Conservation (phyloP, 2,329 filamentous ascomycete genomes). For the Alternaria triticimaculans region DNA sequence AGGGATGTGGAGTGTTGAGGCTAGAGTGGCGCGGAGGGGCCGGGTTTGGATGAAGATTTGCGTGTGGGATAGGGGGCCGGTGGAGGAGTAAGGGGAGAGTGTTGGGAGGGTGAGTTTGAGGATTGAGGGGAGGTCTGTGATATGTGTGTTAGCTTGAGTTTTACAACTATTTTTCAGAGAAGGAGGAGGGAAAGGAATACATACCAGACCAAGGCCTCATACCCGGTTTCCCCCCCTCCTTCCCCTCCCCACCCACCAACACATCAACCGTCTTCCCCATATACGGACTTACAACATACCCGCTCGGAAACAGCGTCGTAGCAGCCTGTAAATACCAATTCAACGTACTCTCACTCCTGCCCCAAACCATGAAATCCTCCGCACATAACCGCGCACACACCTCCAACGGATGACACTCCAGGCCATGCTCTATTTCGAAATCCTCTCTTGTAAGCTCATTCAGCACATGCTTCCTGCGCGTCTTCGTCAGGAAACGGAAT, state of each 20-base stretch:
- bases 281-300: slow-evolving; percentile 58
- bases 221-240: slow-evolving; percentile 42
- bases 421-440: slow-evolving; percentile 49
- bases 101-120: slow-evolving; percentile 8
- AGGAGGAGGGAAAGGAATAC: no score
- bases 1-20: slow-evolving; percentile 55
- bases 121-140: slow-evolving; percentile 23
- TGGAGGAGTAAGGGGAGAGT: slow-evolving; percentile 49
- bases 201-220: slow-evolving; percentile 58
- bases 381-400: slow-evolving; percentile 57
- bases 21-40: slow-evolving; percentile 43
- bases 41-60: slow-evolving; percentile 60
- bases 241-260: slow-evolving; percentile 51
- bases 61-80: slow-evolving; percentile 38
- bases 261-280: slow-evolving; percentile 58
- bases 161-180: no score
- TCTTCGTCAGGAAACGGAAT: slow-evolving; percentile 43
- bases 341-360: slow-evolving; percentile 52
- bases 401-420: slow-evolving; percentile 55
- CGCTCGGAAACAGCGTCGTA: slow-evolving; percentile 61
- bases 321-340: slow-evolving; percentile 59
- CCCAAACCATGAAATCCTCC: slow-evolving; percentile 61
- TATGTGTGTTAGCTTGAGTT: neutral
- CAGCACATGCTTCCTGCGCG: slow-evolving; percentile 29
- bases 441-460: slow-evolving; percentile 56